Conservation (phyloP, 2,329 filamentous ascomycete genomes). For the Trichophyton rubrum region DNA sequence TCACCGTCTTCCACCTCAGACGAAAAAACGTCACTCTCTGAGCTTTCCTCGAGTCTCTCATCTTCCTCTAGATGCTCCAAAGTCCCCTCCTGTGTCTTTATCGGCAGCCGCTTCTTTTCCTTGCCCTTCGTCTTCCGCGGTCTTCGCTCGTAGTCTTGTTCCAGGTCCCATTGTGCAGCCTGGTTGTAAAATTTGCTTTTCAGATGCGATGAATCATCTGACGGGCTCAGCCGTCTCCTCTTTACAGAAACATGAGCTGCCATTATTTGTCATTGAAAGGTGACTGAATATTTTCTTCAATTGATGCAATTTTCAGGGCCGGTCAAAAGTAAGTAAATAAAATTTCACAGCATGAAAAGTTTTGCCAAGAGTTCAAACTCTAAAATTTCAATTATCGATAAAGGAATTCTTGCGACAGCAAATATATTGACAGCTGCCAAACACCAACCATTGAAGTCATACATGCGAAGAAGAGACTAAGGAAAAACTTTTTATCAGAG, state of each 20-base stretch:
- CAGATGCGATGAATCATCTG: conserved; percentile 22
- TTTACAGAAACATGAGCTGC: conserved; percentile 37
- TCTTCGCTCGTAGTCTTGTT: conserved; percentile 77
- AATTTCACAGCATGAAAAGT: background rate
- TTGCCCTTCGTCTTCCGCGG: conserved; percentile 64
- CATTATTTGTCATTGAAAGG: conserved; percentile 20
- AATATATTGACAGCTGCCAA: background rate
- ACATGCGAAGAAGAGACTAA: background rate
- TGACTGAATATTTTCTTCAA: background rate
- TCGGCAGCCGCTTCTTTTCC: conserved; percentile 65
- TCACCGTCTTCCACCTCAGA: conserved; percentile 45
- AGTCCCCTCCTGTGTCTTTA: conserved; percentile 70
- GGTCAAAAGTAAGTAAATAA: background rate
- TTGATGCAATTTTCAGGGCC: background rate
- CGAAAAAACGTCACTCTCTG: conserved; percentile 49
- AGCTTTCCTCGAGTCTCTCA: conserved; percentile 15
- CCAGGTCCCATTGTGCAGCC: conserved; percentile 75
- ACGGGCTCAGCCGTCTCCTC: conserved; percentile 39
- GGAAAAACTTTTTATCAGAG: background rate
- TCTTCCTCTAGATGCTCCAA: conserved; percentile 48
- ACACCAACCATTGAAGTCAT: background rate
- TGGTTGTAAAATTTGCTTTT: conserved; percentile 53
- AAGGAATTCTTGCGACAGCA: background rate
- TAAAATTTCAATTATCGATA: background rate
- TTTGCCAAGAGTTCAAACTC: conserved; percentile 19